These are phyloP conservation scores for Mycena albidolilacea DNA, from an alignment of 768 basidiomycete genomes.

Conservation along the genomic window DNA sequence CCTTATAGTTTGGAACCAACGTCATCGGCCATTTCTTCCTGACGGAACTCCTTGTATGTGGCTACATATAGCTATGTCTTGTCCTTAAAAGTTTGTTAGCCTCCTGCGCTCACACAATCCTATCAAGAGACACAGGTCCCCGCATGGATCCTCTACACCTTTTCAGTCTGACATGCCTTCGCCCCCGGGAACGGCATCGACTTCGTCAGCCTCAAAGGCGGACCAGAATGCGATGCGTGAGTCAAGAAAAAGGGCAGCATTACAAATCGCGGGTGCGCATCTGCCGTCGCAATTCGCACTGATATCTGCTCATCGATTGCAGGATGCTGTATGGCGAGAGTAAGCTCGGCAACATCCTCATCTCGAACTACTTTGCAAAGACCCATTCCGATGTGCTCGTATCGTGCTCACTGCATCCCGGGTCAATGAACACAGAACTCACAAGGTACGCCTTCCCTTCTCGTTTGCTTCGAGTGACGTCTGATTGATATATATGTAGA, in stretches of 20 bases:
- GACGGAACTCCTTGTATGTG: slow-evolving; percentile 29
- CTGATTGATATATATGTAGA: background rate
- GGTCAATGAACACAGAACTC: too few species aligned
- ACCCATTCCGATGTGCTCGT: slow-evolving; percentile 48
- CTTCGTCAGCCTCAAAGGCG: slow-evolving; percentile 12
- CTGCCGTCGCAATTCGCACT: background rate
- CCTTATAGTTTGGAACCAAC: slow-evolving; percentile 41
- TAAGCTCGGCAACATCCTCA: slow-evolving; percentile 47
- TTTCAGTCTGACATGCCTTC: slow-evolving; percentile 22
- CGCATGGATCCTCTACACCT: slow-evolving; percentile 46
- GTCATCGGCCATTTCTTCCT: slow-evolving; percentile 36
- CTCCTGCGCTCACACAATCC: slow-evolving; percentile 42
- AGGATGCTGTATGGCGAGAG: slow-evolving; percentile 31
- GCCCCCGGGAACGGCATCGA: slow-evolving; percentile 17
- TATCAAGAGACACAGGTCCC: slow-evolving; percentile 36
- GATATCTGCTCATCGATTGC: background rate
- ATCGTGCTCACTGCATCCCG: slow-evolving; percentile 38
- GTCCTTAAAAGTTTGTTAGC: background rate
- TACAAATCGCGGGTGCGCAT: background rate
- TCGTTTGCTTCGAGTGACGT: too few species aligned
- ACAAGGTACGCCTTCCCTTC: too few species aligned
- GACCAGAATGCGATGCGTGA: slow-evolving; percentile 28
- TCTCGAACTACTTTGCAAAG: slow-evolving; percentile 47
- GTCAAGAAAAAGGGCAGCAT: background rate
- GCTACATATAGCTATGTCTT: background rate